Conservation (phyloP, 208 protist species). For the Wallacemonas sp. region DNA sequence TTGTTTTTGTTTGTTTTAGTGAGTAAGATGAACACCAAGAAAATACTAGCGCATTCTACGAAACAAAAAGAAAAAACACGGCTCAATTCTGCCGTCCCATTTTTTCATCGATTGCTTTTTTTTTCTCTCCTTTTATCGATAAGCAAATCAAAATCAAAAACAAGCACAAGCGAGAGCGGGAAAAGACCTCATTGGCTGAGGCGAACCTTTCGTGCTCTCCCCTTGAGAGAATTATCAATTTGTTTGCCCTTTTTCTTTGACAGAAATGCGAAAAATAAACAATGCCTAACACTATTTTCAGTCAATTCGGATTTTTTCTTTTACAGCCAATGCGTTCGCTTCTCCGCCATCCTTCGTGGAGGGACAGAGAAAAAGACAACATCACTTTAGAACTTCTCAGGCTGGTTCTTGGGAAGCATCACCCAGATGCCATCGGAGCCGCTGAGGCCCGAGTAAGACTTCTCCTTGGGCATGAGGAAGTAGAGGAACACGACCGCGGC, state of each 20-base stretch:
- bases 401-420: slow-evolving; percentile 83
- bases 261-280: too few species aligned
- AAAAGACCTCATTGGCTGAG: too few species aligned
- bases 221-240: too few species aligned
- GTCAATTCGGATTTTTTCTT: not conserved
- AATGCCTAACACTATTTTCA: slow-evolving; percentile 2
- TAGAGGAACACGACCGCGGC: slow-evolving; percentile 71
- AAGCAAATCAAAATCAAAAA: not conserved
- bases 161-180: too few species aligned
- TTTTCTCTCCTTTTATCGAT: not conserved
- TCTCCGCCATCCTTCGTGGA: too few species aligned
- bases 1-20: slow-evolving; percentile 30
- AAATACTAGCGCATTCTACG: slow-evolving; percentile 14
- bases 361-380: too few species aligned
- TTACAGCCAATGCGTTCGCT: too few species aligned
- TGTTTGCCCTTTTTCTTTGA: too few species aligned
- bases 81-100: slow-evolving; percentile 12
- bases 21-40: slow-evolving; percentile 19
- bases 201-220: too few species aligned
- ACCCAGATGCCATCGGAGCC: slow-evolving; percentile 86
- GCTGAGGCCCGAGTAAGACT: slow-evolving; percentile 82
- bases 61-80: slow-evolving; percentile 21
- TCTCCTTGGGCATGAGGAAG: slow-evolving; percentile 92
- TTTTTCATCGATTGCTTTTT: not conserved
- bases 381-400: slow-evolving; percentile 80